These are phyloP conservation scores for Secale cereale DNA, from an alignment of 176 grass and related monocot species.

Conservation along the genomic window DNA sequence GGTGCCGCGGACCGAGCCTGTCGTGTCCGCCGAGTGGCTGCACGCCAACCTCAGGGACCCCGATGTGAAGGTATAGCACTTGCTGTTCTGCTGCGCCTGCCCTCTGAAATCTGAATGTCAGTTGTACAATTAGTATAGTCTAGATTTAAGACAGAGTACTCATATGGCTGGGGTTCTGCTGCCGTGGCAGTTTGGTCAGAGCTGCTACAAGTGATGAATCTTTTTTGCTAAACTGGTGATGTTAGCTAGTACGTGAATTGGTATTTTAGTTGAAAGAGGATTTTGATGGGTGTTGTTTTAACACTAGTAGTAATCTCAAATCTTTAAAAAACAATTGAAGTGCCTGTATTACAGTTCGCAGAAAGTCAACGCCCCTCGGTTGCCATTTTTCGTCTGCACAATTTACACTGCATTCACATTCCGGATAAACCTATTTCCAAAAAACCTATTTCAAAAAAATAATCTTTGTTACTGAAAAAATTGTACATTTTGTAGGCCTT, in stretches of 20 bases:
- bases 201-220: neutral
- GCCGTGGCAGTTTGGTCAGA: neutral
- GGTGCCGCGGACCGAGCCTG: conserved; percentile 49
- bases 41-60: conserved; percentile 79
- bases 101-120: neutral
- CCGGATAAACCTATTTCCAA: neutral
- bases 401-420: neutral
- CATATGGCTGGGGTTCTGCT: neutral
- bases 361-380: neutral
- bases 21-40: conserved; percentile 89
- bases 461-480: neutral
- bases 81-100: neutral
- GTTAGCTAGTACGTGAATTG: neutral
- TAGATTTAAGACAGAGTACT: neutral
- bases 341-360: neutral
- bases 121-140: neutral
- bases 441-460: neutral
- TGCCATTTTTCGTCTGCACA: neutral
- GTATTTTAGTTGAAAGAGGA: neutral
- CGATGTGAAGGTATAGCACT: conserved; percentile 62
- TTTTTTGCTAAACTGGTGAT: neutral
- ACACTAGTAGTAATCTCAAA: neutral
- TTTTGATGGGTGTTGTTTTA: neutral
- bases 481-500: neutral
- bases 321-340: neutral